Conservation (phyloP, 2,329 filamentous ascomycete genomes). For the Diaporthe destruens region DNA sequence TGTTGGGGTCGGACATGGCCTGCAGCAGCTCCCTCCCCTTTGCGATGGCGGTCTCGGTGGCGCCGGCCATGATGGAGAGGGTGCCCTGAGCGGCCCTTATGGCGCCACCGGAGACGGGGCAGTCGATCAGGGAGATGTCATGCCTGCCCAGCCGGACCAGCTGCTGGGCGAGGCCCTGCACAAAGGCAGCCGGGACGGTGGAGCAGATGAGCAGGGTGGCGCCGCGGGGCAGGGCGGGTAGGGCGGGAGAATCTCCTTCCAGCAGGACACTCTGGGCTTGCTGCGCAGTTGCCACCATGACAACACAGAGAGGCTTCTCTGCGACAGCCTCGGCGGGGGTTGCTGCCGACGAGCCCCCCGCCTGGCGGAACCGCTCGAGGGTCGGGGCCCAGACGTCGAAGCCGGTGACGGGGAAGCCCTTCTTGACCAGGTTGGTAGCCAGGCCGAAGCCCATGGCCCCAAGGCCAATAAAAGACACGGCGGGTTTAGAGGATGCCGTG, state of each 20-base stretch:
- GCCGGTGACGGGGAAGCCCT: constrained; percentile 76
- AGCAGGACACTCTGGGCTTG: constrained; percentile 78
- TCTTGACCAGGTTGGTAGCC: constrained; percentile 78
- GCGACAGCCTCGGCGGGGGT: constrained; percentile 73
- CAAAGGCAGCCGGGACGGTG: constrained; percentile 77
- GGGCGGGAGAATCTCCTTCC: constrained; percentile 65
- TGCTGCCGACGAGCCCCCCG: constrained; percentile 70
- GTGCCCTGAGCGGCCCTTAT: constrained; percentile 77
- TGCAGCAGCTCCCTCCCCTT: constrained; percentile 70
- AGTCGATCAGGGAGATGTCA: constrained; percentile 77
- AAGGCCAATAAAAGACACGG: constrained; percentile 78
- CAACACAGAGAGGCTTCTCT: constrained; percentile 72
- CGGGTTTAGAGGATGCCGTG: constrained; percentile 51
- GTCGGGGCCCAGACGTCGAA: constrained; percentile 79
- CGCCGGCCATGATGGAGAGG: constrained; percentile 81
- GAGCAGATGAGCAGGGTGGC: constrained; percentile 76
- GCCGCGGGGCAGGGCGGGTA: constrained; percentile 63
- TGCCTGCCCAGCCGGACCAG: constrained; percentile 66
- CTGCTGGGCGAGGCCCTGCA: constrained; percentile 69
- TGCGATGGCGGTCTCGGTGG: constrained; percentile 66
- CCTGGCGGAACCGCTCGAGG: constrained; percentile 72
- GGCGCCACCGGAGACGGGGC: constrained; percentile 79
- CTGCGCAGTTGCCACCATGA: constrained; percentile 81
- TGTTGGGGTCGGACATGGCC: constrained; percentile 71
- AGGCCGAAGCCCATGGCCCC: constrained; percentile 88